Conservation (phyloP, 495 filamentous ascomycete species). For the Penicillium nucicola region DNA sequence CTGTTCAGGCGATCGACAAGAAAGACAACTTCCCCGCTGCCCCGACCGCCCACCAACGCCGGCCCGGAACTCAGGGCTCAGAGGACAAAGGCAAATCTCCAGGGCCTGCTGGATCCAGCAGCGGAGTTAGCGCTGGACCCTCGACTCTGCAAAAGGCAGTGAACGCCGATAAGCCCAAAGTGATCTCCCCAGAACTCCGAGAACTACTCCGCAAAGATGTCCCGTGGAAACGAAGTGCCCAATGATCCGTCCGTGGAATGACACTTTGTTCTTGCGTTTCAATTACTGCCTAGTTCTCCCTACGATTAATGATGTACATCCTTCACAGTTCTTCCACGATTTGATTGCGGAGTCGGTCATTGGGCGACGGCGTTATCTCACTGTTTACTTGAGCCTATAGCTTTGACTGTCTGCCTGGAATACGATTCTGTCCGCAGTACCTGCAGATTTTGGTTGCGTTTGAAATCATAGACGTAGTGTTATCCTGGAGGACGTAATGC, state of each 20-base stretch:
- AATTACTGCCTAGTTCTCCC: background rate
- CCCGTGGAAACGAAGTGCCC: slow-evolving; percentile 25
- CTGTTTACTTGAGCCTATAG: too few relatives aligned
- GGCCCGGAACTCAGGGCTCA: slow-evolving; percentile 17
- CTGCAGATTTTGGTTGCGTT: too few relatives aligned
- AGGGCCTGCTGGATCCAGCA: slow-evolving; percentile 24
- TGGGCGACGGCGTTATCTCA: too few relatives aligned
- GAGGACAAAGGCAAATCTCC: slow-evolving; percentile 35
- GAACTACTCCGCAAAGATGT: slow-evolving; percentile 70
- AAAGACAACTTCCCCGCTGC: slow-evolving; percentile 78
- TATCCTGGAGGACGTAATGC: too few relatives aligned
- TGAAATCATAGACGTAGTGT: too few relatives aligned
- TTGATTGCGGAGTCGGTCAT: too few relatives aligned
- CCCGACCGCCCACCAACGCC: slow-evolving; percentile 53
- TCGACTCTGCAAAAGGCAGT: slow-evolving; percentile 15
- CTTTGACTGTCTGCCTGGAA: too few relatives aligned
- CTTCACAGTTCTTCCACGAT: too few relatives aligned
- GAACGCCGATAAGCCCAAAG: slow-evolving; percentile 47
- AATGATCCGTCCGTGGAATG: background rate
- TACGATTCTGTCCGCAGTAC: too few relatives aligned
- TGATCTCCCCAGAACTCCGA: slow-evolving; percentile 81
- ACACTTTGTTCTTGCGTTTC: background rate
- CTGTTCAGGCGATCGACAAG: slow-evolving; percentile 82
- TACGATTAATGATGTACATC: too few relatives aligned
- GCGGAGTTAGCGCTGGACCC: slow-evolving; percentile 19